A percentile compares a stretch with the other conserved stretches of the same genome.
These are phyloP conservation scores for Hypoxylon sp. DNA, from an alignment of 2,329 filamentous ascomycete genomes.

Conservation along the genomic window DNA sequence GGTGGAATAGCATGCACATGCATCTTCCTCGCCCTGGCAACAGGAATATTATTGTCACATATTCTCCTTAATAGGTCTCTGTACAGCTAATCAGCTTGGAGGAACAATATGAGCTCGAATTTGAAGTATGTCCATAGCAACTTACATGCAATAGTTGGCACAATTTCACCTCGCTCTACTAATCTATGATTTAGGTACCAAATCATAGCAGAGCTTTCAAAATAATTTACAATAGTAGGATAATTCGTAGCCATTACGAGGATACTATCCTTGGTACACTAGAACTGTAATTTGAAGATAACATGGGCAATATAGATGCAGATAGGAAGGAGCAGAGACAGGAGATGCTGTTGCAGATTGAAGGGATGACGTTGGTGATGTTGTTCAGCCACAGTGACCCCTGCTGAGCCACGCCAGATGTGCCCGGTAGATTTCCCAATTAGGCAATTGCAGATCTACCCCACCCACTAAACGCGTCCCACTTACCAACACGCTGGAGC, in stretches of 20 bases:
- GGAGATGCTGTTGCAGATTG: neutral
- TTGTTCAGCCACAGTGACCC: conserved; percentile 10
- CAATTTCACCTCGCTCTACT: neutral
- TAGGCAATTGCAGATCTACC: neutral
- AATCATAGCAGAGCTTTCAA: neutral
- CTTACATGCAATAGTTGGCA: neutral
- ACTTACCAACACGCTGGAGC: neutral
- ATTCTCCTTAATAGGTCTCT: neutral
- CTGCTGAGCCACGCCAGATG: conserved; percentile 3
- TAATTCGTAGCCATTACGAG: neutral
- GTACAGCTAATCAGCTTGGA: neutral
- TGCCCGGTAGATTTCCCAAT: neutral
- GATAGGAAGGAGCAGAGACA: neutral
- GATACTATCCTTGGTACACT: neutral
- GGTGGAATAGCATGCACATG: neutral
- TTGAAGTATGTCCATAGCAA: neutral
- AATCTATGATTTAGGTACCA: neutral
- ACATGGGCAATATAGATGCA: neutral
- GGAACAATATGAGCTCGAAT: neutral
- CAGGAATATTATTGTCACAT: neutral
- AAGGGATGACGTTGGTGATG: conserved; percentile 13
- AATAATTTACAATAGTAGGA: neutral
- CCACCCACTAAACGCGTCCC: conserved; percentile 4
- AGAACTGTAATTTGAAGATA: neutral
- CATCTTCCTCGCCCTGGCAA: neutral